phyloP scores from a whole-genome alignment of 805 yeast genomes.

The Blastobotrys attinorum region DNA sequence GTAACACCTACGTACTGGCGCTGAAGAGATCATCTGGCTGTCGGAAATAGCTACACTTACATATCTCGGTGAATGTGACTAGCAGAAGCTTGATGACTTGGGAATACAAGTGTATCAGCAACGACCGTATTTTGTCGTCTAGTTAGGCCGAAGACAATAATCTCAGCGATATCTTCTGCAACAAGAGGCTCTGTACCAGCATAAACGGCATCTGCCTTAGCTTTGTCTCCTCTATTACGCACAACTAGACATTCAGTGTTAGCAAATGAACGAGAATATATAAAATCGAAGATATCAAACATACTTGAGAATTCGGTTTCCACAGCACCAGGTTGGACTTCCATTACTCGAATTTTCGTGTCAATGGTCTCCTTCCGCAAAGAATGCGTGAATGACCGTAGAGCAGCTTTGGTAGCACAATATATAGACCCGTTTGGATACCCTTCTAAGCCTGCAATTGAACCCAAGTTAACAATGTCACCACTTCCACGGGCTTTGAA shows the following conservation, averaged over 20 bases:
- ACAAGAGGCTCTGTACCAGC: conserved; percentile 59
- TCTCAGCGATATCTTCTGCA: conserved; percentile 69
- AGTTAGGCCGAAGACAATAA: conserved; percentile 57
- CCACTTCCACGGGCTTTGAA: conserved; percentile 60
- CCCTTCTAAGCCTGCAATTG: conserved; percentile 64
- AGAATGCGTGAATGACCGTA: conserved; percentile 47
- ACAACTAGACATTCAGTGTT: conserved; percentile 64
- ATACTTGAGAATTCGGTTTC: too few relatives aligned
- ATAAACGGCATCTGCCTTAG: conserved; percentile 57
- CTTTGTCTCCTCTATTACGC: conserved; percentile 55
- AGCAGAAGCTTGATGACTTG: conserved; percentile 79
- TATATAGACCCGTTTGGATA: conserved; percentile 67
- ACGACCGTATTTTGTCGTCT: conserved; percentile 65
- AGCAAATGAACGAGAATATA: too few relatives aligned
- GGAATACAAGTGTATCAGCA: conserved; percentile 77
- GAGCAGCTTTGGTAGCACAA: conserved; percentile 61
- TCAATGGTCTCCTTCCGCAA: conserved; percentile 66
- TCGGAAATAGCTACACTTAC: too few relatives aligned
- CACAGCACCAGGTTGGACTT: conserved; percentile 72
- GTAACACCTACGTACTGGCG: too few relatives aligned
- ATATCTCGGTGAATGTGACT: conserved; percentile 12
- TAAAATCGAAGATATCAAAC: too few relatives aligned
- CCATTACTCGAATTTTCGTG: conserved; percentile 64
- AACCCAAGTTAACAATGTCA: conserved; percentile 58
- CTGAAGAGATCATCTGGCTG: too few relatives aligned